A percentile compares a stretch with the other conserved stretches of the same genome.
phyloP scores from a whole-genome alignment of 2,329 filamentous ascomycete genomes.

The Cladosporium sp. region DNA sequence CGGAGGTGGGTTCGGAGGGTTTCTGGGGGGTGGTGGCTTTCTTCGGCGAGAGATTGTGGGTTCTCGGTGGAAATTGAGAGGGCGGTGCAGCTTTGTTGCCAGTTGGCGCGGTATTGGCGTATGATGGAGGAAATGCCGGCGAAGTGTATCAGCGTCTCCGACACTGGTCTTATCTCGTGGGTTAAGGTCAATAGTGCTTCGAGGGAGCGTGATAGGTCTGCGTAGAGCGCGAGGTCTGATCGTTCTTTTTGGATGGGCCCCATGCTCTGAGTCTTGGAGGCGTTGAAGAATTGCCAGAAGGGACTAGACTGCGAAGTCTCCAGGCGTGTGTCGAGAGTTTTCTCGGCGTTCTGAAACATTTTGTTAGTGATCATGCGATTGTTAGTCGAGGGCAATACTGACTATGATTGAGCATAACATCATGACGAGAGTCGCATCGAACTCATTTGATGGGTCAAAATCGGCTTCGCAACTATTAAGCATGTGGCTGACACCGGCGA shows the following conservation, averaged over 20 bases:
- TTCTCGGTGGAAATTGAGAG: background rate
- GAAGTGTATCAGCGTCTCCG: background rate
- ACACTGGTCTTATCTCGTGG: background rate
- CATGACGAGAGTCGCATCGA: background rate
- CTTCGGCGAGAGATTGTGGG: background rate
- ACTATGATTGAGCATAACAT: constrained; percentile 10
- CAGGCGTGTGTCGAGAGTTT: background rate
- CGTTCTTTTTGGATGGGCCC: background rate
- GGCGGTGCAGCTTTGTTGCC: background rate
- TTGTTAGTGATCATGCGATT: background rate
- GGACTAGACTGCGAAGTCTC: background rate
- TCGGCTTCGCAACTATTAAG: background rate
- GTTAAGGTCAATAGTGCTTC: background rate
- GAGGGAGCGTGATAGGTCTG: background rate
- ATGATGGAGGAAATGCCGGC: background rate
- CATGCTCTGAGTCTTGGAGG: background rate
- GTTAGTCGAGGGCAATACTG: background rate
- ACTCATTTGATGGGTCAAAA: background rate
- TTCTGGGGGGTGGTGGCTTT: background rate
- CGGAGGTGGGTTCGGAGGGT: background rate
- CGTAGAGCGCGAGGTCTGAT: background rate
- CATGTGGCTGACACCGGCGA: background rate
- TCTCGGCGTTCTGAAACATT: background rate
- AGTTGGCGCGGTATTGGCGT: background rate
- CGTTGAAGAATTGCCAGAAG: constrained; percentile 8